phyloP scores from a whole-genome alignment of 116 monocot species.

The Phalaenopsis hybrid region DNA sequence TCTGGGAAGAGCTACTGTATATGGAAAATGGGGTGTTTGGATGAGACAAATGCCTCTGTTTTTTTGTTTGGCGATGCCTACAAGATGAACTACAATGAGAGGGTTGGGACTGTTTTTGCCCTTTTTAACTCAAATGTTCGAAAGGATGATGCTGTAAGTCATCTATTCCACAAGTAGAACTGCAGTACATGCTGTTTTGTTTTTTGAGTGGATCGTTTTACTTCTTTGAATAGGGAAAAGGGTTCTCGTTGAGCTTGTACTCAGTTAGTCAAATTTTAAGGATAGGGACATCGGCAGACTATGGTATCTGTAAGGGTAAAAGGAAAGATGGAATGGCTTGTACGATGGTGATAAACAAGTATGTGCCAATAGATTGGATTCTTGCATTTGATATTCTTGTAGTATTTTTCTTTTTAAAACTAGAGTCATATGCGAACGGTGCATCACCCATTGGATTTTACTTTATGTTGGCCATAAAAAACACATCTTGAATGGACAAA shows the following conservation, averaged over 20 bases:
- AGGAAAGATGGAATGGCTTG: constrained; percentile 85
- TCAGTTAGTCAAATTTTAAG: constrained; percentile 66
- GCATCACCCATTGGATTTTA: not conserved
- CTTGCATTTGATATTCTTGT: not conserved
- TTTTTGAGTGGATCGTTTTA: not conserved
- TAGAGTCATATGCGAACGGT: not conserved
- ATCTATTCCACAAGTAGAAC: not conserved
- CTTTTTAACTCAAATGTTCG: constrained; percentile 67
- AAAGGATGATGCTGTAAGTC: constrained; percentile 48
- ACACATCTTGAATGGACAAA: not conserved
- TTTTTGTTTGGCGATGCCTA: constrained; percentile 86
- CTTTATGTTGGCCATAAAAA: not conserved
- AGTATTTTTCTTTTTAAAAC: not conserved
- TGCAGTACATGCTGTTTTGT: not conserved
- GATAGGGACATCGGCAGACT: constrained; percentile 69
- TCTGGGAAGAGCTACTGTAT: constrained; percentile 60
- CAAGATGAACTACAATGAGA: constrained; percentile 34
- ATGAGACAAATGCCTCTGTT: constrained; percentile 61
- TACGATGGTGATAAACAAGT: constrained; percentile 82
- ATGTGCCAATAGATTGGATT: not conserved
- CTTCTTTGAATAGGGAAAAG: constrained; percentile 41
- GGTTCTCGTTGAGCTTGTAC: constrained; percentile 64
- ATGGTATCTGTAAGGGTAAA: constrained; percentile 78
- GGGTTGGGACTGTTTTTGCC: constrained; percentile 65
- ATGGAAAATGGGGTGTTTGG: constrained; percentile 76